A percentile compares a stretch with the other conserved stretches of the same genome.
These are phyloP conservation scores for Fusarium anthophilum DNA, from an alignment of 2,329 filamentous ascomycete species.

Conservation along the genomic window DNA sequence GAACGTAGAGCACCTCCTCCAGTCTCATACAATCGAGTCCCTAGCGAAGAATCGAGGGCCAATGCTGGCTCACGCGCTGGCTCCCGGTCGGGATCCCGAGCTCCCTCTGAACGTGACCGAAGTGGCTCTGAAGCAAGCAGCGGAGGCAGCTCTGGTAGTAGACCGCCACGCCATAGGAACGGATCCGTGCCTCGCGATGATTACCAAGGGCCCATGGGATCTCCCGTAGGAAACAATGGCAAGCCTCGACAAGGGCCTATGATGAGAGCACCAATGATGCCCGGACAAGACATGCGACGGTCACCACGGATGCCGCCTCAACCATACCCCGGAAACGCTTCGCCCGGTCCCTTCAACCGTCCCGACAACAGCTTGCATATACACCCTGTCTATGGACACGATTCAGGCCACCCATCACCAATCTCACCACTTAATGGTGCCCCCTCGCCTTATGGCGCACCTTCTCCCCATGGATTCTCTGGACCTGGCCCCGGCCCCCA, in stretches of 20 bases:
- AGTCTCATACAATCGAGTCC: constrained; percentile 55
- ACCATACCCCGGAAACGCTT: constrained; percentile 40
- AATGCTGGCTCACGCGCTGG: constrained; percentile 34
- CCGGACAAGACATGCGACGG: constrained; percentile 55
- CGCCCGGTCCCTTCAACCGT: constrained; percentile 38
- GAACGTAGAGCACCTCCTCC: constrained; percentile 57
- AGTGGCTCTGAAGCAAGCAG: constrained; percentile 66
- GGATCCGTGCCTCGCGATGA: constrained; percentile 51
- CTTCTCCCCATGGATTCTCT: constrained; percentile 26
- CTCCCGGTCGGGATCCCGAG: constrained; percentile 42
- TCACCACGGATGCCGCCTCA: constrained; percentile 60
- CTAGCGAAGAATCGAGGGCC: constrained; percentile 54
- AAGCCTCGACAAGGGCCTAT: constrained; percentile 44
- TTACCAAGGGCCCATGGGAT: constrained; percentile 40
- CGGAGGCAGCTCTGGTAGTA: constrained; percentile 52
- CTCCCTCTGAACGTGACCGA: constrained; percentile 58
- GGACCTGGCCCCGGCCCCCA: constrained; percentile 18
- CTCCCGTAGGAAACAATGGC: constrained; percentile 38
- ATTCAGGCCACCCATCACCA: constrained; percentile 55
- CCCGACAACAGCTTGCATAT: constrained; percentile 35
- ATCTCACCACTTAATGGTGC: constrained; percentile 49
- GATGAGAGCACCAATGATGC: constrained; percentile 57
- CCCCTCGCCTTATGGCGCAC: constrained; percentile 16
- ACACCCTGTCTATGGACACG: constrained; percentile 42
- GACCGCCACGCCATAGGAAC: constrained; percentile 53